phyloP scores from a whole-genome alignment of 441 rosid species.

The Viola pubescens region DNA sequence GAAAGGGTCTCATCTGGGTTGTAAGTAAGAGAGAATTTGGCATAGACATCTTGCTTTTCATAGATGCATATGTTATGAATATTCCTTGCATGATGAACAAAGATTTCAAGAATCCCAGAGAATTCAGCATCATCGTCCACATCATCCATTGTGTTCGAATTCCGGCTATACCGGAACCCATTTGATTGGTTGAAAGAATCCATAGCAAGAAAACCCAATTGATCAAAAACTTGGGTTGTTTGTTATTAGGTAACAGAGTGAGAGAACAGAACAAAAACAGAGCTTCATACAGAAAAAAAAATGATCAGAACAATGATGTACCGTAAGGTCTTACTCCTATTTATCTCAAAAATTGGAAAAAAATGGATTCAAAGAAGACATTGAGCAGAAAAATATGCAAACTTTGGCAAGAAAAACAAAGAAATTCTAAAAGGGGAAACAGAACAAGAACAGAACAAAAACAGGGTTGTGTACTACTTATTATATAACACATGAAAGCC shows the following conservation, averaged over 20 bases:
- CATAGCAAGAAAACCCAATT: constrained; percentile 24
- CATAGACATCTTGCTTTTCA: constrained; percentile 86
- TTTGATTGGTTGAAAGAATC: constrained; percentile 43
- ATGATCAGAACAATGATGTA: constrained; percentile 3
- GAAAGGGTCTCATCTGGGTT: constrained; percentile 75
- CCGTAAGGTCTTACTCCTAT: constrained; percentile 3
- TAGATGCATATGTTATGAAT: constrained; percentile 95
- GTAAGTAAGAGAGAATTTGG: constrained; percentile 81
- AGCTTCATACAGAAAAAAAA: constrained; percentile 4
- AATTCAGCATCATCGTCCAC: constrained; percentile 36
- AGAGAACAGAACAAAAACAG: constrained; percentile 6
- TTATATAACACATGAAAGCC: constrained; percentile 13
- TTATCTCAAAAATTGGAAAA: not conserved
- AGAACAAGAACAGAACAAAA: not conserved
- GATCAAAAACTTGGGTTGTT: not conserved
- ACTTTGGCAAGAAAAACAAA: not conserved
- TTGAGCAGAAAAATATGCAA: constrained; percentile 1
- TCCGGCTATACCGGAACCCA: constrained; percentile 33
- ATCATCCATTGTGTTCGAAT: constrained; percentile 23
- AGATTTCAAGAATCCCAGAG: constrained; percentile 61
- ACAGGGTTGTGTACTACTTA: constrained; percentile 1
- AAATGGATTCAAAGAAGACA: not conserved
- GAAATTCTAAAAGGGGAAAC: not conserved
- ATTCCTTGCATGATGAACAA: constrained; percentile 82
- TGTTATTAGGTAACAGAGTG: not conserved